phyloP scores from a whole-genome alignment of 2,329 filamentous ascomycete genomes.

The Seiridium cupressi region DNA sequence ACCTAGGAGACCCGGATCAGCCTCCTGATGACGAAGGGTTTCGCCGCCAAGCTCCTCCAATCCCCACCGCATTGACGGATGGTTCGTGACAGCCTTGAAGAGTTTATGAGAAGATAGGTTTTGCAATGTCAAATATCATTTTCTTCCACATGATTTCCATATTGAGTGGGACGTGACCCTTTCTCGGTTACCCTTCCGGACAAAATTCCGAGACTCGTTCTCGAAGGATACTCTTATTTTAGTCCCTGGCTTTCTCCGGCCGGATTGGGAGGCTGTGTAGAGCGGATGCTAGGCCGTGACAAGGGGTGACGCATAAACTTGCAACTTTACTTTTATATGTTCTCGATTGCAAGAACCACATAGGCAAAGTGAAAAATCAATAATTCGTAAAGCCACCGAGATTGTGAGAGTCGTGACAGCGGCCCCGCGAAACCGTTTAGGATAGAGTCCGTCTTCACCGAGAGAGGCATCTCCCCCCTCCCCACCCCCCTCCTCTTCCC shows the following conservation, averaged over 20 bases:
- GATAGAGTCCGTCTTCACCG: not conserved
- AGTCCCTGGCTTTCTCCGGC: not conserved
- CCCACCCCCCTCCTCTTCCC: no score
- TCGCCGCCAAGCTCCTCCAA: not conserved
- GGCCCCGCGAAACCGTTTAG: not conserved
- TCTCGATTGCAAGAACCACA: not conserved
- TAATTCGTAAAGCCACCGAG: not conserved
- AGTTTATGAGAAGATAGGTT: no score
- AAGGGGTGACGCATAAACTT: not conserved
- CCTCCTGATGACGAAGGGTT: not conserved
- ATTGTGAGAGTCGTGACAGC: not conserved
- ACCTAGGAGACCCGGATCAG: not conserved
- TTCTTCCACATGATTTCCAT: no score
- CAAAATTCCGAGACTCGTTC: not conserved
- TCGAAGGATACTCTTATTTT: not conserved
- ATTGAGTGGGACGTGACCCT: not conserved
- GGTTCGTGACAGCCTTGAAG: not conserved
- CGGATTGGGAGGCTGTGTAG: constrained; percentile 1
- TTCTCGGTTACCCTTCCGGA: not conserved
- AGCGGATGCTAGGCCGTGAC: not conserved
- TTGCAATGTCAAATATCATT: no score
- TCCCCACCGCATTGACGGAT: not conserved
- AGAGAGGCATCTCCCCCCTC: not conserved
- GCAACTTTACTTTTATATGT: not conserved
- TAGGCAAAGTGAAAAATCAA: not conserved